These are phyloP conservation scores for Ogataea nakhonphanomensis DNA, from an alignment of 805 yeast species.

Conservation along the genomic window DNA sequence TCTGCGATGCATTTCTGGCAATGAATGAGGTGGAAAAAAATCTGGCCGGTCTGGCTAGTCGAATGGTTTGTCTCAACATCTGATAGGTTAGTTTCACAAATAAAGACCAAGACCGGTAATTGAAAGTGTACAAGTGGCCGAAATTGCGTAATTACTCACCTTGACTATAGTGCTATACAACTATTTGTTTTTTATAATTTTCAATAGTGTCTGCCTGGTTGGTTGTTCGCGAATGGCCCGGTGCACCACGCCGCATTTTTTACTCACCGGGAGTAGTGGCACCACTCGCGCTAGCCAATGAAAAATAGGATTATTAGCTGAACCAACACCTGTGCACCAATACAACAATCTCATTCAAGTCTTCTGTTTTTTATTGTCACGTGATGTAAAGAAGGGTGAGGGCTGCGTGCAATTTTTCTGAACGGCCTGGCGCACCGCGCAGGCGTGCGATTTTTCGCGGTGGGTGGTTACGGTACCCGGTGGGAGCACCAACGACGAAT, in stretches of 20 bases:
- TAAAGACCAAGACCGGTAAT: neutral
- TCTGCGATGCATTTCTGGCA: slow-evolving; percentile 23
- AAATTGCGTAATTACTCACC: slow-evolving; percentile 2
- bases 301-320: slow-evolving; percentile 12
- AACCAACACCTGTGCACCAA: slow-evolving; percentile 2
- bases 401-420: neutral
- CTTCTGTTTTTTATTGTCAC: slow-evolving; percentile 2
- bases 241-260: slow-evolving; percentile 2
- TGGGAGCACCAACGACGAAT: slow-evolving; percentile 10
- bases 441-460: neutral
- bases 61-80: slow-evolving; percentile 38
- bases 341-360: too few relatives aligned
- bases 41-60: slow-evolving; percentile 35
- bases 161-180: slow-evolving; percentile 3
- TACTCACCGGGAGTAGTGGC: slow-evolving; percentile 9
- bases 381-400: slow-evolving; percentile 2
- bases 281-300: slow-evolving; percentile 18
- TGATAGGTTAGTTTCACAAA: slow-evolving; percentile 8
- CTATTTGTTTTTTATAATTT: slow-evolving; percentile 10
- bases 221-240: slow-evolving; percentile 8
- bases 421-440: neutral
- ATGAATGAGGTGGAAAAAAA: slow-evolving; percentile 32
- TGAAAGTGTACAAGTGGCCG: neutral
- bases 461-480: slow-evolving; percentile 1
- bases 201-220: slow-evolving; percentile 7